Percentiles rank a stretch among this genome's conserved stretches.
These are phyloP conservation scores for Candida lessepsii DNA, from an alignment of 805 yeast genomes.

Conservation along the genomic window DNA sequence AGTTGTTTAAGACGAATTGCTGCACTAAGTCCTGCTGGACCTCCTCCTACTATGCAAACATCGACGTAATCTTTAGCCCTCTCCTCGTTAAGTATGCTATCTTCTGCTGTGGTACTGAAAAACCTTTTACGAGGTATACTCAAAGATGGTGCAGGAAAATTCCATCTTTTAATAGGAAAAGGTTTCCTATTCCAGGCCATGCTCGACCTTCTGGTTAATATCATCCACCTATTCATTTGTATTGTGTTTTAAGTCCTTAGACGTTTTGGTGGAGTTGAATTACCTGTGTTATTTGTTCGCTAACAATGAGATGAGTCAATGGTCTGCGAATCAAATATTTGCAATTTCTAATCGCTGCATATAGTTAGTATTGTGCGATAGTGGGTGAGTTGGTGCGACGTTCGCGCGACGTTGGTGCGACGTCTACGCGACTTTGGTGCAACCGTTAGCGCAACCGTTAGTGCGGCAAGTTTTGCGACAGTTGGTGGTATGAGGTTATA, in stretches of 20 bases:
- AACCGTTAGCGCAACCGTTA: too few relatives aligned
- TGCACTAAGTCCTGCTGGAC: constrained; percentile 95
- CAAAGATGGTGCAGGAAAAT: not conserved
- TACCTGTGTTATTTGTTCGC: not conserved
- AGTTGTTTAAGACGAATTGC: constrained; percentile 87
- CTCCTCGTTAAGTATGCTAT: constrained; percentile 48
- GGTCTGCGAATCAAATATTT: constrained; percentile 6
- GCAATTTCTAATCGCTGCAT: constrained; percentile 3
- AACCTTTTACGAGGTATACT: not conserved
- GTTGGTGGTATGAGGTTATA: too few relatives aligned
- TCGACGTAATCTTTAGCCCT: constrained; percentile 86
- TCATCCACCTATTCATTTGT: constrained; percentile 3
- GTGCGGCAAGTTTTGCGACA: too few relatives aligned
- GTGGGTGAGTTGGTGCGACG: not conserved
- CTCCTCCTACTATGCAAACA: constrained; percentile 96
- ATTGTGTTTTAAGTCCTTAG: not conserved
- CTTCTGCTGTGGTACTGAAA: not conserved
- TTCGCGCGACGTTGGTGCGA: too few relatives aligned
- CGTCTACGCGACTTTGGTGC: too few relatives aligned
- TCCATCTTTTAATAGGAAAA: not conserved
- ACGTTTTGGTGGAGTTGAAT: not conserved
- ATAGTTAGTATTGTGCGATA: too few relatives aligned
- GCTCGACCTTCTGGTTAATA: not conserved
- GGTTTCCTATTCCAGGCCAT: not conserved
- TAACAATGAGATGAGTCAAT: constrained; percentile 3